Base-by-base conservation (phyloP, 495 filamentous ascomycete genomes). In the Penicillium malachiteum region DNA sequence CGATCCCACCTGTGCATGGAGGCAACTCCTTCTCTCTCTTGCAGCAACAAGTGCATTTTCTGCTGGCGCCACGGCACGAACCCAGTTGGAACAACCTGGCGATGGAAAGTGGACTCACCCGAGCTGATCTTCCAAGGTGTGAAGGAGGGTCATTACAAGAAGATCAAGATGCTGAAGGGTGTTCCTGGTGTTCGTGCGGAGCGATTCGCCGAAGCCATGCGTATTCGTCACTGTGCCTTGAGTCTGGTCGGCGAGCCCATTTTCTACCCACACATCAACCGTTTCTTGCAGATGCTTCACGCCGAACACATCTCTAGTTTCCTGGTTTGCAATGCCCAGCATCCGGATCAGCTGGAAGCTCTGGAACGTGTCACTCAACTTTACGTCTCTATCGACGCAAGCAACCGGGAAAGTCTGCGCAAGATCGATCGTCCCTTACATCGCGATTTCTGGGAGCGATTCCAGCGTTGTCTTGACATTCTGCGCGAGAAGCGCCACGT, bases 11-110 rank as follows among this genome's bases (percentile, higher is more conserved):
- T 94, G 40, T 97, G 93, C 75, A 97, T 97, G 93, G 93, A 97
- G 73, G 90, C 92, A 4, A 97, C 93, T 0, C 93, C 93, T 0
- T 96, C 92, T 1, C 82, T 97, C 14, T 95, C 90, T 13, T 97
- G 93, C 80, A 92, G 88, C 62, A 97, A 97, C 71, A 97, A 97
- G 69, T 97, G 93, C 72, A 89, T 97, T 65, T 97, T 97, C 75
- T 97, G 93, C 80, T 97, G 93, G 93, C 87, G 93, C 11, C 93
- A 97, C 66, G 93, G 93, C 41, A 97, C 93, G 0, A 97, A 97
- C 70, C 93, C 93, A 0, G 93, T 97, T 13, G 92, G 92, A 30
- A 97, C 93, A 3, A 92, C 85, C 5, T 97, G 93, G 93, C 86
- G 93, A 44, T 97, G 93, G 93, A 84, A 91, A 52, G 89, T 96